phyloP scores from a whole-genome alignment of 192 early-diverging fungal genomes.

The Entomortierella chlamydospora region DNA sequence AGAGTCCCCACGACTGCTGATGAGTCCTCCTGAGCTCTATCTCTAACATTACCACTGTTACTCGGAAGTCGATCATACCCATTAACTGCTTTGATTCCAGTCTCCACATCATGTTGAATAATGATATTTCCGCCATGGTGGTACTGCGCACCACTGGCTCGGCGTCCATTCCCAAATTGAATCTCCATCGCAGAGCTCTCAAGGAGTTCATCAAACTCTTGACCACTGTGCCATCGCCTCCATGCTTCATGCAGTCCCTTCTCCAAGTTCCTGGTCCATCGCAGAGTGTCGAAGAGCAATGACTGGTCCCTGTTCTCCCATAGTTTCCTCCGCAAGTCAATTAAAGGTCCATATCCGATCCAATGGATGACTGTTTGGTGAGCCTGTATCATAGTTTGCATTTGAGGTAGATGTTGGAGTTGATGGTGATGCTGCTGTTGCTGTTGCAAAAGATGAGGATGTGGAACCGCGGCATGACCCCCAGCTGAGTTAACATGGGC shows the following conservation, averaged over 20 bases:
- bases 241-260: constrained; percentile 76
- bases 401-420: constrained; percentile 1
- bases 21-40: background rate
- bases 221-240: constrained; percentile 75
- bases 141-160: constrained; percentile 4
- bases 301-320: constrained; percentile 85
- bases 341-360: constrained; percentile 61
- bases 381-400: constrained; percentile 2
- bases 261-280: constrained; percentile 90
- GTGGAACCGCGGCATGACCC: background rate
- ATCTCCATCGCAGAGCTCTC: constrained; percentile 7
- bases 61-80: background rate
- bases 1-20: background rate
- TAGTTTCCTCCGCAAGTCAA: constrained; percentile 74
- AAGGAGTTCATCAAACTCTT: constrained; percentile 64
- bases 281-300: constrained; percentile 87
- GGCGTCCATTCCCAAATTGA: background rate
- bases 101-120: constrained; percentile 16
- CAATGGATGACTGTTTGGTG: constrained; percentile 52
- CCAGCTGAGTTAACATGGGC: background rate
- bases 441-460: constrained; percentile 14
- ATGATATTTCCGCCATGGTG: constrained; percentile 27
- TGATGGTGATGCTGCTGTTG: constrained; percentile 5
- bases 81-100: background rate
- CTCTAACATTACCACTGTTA: background rate